Evolutionary conservation across 1,139 yeast species (phyloP), one percentile per base, ranked within the genome.

Genomic region (Geotrichum candidum): DNA sequence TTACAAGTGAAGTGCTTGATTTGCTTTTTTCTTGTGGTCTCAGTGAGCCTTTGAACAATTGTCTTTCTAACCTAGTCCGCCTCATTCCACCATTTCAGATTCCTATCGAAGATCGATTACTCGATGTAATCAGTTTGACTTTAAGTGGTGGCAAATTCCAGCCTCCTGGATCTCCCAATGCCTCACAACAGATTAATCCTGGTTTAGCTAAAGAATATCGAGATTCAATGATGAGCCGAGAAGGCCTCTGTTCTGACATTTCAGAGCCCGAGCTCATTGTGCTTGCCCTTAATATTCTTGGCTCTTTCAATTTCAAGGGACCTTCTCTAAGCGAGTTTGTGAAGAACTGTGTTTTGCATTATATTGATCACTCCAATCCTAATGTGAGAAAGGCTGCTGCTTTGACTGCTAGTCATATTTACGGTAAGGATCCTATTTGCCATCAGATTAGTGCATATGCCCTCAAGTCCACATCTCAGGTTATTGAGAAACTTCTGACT

Each of bases 321-420:
- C 85, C 86, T 65, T 87, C 91, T 25, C 77, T 94, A 61, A 87
- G 90, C 58, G 97, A 94, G 67, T 89, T 92, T 76, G 96, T 92
- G 23, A 82, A 96, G 61, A 84, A 84, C 68, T 90, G 96, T 65
- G 88, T 91, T 1, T 82, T 91, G 22, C 80, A 86, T 2, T 94
- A 92, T 73, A 83, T 90, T 64, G 95, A 90, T 61, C 95, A 90
- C 73, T 86, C 83, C 54, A 86, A 85, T 69, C 83, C 94, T 0
- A 85, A 84, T 62, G 95, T 95, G 2, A 82, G 99, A 63, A 86
- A 87, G 70, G 83, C 88, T 0, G 96, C 98, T 0, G 92, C 96
- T 0, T 75, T 90, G 27, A 89, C 97, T 0, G 87, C 97, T 0
- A 85, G 96, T 68, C 82, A 83, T 53, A 80, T 95, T n/a, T 90